Evolutionary conservation across 768 basidiomycete species (phyloP), one percentile per base, ranked within the genome.

Genomic region (Russula olivacea): DNA sequence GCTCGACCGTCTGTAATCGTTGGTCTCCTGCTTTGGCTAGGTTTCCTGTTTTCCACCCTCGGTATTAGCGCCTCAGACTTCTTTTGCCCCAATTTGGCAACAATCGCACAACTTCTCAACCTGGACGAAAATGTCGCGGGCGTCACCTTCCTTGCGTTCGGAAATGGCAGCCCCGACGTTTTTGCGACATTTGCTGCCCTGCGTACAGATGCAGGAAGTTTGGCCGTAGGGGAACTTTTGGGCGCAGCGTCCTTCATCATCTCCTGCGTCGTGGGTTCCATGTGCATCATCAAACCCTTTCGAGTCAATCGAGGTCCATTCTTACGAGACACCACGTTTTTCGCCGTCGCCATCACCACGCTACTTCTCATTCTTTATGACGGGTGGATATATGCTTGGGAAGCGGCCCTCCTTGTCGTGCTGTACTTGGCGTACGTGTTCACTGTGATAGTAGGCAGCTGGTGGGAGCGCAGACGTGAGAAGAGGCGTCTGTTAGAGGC

Each of bases 201-300:
- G 84, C 85, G 85, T 34, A 80, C 86, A 23, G 77, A 87, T 68
- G 91, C 94, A 4, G 94, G 94, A 9, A 84, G 89, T 60, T 76
- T 99, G 59, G 97, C 97, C 1, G 85, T 99, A 58, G 97, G 97
- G 23, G 97, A 99, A 72, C 80, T 99, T 8, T 78, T 99, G 14
- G 97, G 97, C 7, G 96, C 96, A 2, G 95, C 96, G 0, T 83
- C 91, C 2, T 99, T 99, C 77, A 95, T 99, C 74, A 87, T 92
- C 23, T 93, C 93, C 2, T 93, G 94, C 69, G 97, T 99, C 25
- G 96, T 93, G 14, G 97, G 97, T 9, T 88, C 90, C n/a, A 96
- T 99, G 88, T 94, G 92, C 68, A 86, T 98, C 74, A 93, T 98
- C 74, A 90, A 89, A 61, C 95, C 96, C 0, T 99, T 99, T 76